These are phyloP conservation scores for Dionaea muscipula DNA, from an alignment of 179 eudicot genomes.

Conservation along the genomic window DNA sequence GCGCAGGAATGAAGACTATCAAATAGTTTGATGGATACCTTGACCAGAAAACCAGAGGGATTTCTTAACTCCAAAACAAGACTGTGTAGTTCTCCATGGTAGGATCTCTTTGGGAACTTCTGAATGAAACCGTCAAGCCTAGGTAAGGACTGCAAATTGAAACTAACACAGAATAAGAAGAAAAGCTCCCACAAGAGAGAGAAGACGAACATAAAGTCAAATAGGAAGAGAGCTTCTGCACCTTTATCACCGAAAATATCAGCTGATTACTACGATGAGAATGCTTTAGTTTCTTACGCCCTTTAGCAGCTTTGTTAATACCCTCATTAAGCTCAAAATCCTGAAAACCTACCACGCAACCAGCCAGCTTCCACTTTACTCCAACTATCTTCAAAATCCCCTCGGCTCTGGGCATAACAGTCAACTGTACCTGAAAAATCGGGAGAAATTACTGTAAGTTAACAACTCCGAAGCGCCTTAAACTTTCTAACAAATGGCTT, in stretches of 20 bases:
- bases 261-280: conserved; percentile 29
- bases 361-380: conserved; percentile 88
- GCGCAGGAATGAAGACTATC: no score
- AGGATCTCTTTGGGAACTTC: conserved; percentile 53
- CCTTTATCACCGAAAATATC: conserved; percentile 78
- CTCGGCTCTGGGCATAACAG: conserved; percentile 62
- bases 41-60: conserved; percentile 50
- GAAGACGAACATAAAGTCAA: neutral
- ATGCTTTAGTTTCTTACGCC: conserved; percentile 41
- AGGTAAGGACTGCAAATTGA: conserved; percentile 52
- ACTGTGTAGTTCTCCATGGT: conserved; percentile 65
- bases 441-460: neutral
- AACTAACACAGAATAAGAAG: neutral
- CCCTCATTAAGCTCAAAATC: conserved; percentile 39
- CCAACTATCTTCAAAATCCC: conserved; percentile 74
- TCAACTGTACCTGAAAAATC: conserved; percentile 50
- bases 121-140: conserved; percentile 71
- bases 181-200: conserved; percentile 1
- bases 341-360: conserved; percentile 66
- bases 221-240: conserved; percentile 18
- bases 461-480: neutral
- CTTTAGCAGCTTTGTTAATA: conserved; percentile 41
- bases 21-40: conserved; percentile 29
- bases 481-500: conserved; percentile 1
- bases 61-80: conserved; percentile 72